Evolutionary conservation across 768 basidiomycete genomes (phyloP), one percentile per base, ranked within the genome.

Genomic region (Clitopilus hobsonii): DNA sequence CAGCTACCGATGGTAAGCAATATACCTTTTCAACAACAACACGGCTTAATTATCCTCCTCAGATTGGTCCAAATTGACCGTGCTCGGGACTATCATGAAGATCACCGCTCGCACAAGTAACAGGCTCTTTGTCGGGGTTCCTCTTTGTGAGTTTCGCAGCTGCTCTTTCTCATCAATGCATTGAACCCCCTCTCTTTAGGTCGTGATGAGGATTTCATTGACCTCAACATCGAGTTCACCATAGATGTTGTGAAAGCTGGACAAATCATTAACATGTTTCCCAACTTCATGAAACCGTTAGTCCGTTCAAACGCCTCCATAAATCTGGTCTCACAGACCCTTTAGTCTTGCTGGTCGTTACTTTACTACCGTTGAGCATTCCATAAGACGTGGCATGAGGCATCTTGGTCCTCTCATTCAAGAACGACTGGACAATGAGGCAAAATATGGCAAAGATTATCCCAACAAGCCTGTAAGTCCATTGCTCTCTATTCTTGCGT

Each of bases 91-190:
- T 0, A 60, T 68, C 5, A 66, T 62, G 54, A 27, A 65, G 27
- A 58, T 78, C 13, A 61, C 80, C 24, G 65, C 67, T 22, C 68
- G 77, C 47, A 60, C 65, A 2, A 74, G 63, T 53, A 76, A 72
- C 52, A 67, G 77, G 20, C 38, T 71, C 0, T 74, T 80, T 47
- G 75, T 81, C 7, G 78, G 77, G 0, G 61, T 71, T 32, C 75
- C 77, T 1, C 29, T 74, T 1, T 76, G 78, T 76, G 50, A 1
- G 73, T 64, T 1, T 14, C 48, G 49, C 23, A 49, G 50, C 25
- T n/a, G 55, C 38, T 14, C 6, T n/a, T 38, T 36, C 24, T 8
- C 16, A 13, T 2, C 28, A 20, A 26, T 8, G 49, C 14, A 13
- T 13, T 49, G 16, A 24, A n/a, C n/a, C n/a, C 18, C 14, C 8